Percentiles rank a stretch among this genome's conserved stretches.
phyloP scores from a whole-genome alignment of 2,329 filamentous ascomycete species.

The Fusarium mexicanum region DNA sequence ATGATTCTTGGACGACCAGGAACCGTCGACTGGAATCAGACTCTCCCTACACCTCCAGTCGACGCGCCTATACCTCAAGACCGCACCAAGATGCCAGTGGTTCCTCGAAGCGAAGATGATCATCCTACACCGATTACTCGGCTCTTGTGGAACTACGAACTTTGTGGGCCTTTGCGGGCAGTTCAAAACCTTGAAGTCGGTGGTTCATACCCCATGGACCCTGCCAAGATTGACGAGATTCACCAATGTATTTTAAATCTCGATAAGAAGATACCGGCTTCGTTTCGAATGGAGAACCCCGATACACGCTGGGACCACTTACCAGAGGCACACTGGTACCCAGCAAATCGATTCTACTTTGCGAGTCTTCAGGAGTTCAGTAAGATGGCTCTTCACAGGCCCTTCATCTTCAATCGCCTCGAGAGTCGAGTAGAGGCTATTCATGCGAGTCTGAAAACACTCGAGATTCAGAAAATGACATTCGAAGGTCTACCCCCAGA shows the following conservation, averaged over 20 bases:
- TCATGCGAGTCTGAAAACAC: conserved; percentile 63
- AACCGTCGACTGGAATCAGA: conserved; percentile 60
- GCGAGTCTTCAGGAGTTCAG: conserved; percentile 63
- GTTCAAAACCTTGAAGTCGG: conserved; percentile 66
- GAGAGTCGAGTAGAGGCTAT: conserved; percentile 65
- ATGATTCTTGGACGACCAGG: conserved; percentile 65
- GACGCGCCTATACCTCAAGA: conserved; percentile 62
- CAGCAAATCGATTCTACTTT: conserved; percentile 55
- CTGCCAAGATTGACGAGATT: conserved; percentile 62
- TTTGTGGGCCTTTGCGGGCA: conserved; percentile 60
- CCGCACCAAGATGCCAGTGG: conserved; percentile 58
- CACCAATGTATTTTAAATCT: conserved; percentile 62
- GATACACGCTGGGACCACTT: conserved; percentile 65
- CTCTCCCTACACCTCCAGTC: conserved; percentile 60
- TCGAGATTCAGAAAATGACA: conserved; percentile 62
- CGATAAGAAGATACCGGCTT: conserved; percentile 59
- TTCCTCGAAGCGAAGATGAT: conserved; percentile 59
- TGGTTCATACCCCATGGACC: conserved; percentile 64
- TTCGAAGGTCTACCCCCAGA: conserved; percentile 60
- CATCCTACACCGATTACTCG: conserved; percentile 67
- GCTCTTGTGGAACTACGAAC: conserved; percentile 60
- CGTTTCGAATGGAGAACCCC: conserved; percentile 64
- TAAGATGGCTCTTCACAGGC: conserved; percentile 68
- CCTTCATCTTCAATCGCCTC: conserved; percentile 68
- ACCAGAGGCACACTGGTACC: conserved; percentile 65